phyloP scores from a whole-genome alignment of 495 filamentous ascomycete species.

The Lepidopterella palustris region DNA sequence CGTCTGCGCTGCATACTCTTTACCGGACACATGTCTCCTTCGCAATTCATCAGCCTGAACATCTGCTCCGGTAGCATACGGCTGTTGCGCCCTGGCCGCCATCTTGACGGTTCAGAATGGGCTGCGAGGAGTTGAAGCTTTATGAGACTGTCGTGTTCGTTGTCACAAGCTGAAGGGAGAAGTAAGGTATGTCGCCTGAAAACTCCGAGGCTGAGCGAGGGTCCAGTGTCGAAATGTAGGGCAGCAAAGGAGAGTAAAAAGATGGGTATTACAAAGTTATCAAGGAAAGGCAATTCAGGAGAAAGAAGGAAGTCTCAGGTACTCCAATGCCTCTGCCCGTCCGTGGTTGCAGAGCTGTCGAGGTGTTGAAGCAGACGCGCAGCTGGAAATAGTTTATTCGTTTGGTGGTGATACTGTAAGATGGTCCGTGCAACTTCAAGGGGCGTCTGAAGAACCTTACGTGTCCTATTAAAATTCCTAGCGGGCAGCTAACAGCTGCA shows the following conservation, averaged over 20 bases:
- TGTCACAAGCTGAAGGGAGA: background rate
- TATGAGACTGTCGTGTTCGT: background rate
- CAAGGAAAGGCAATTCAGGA: constrained; percentile 1
- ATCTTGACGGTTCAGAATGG: constrained; percentile 21
- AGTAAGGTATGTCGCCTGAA: background rate
- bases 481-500: no score
- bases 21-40: constrained; percentile 64
- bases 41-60: constrained; percentile 57
- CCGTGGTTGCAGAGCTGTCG: background rate
- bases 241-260: constrained; percentile 15
- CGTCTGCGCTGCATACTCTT: constrained; percentile 37
- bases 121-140: background rate
- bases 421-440: no score
- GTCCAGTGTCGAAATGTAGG: background rate
- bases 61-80: constrained; percentile 59
- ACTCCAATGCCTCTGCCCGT: background rate
- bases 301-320: background rate
- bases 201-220: constrained; percentile 10
- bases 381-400: background rate
- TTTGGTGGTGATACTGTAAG: no score
- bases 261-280: constrained; percentile 19
- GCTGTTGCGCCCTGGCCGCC: constrained; percentile 23
- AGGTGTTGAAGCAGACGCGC: background rate
- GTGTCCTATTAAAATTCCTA: no score
- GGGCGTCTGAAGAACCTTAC: no score